Percentiles rank a stretch among this genome's conserved stretches.
These are phyloP conservation scores for Lipomyces japonicus DNA, from an alignment of 805 yeast species.

Conservation along the genomic window DNA sequence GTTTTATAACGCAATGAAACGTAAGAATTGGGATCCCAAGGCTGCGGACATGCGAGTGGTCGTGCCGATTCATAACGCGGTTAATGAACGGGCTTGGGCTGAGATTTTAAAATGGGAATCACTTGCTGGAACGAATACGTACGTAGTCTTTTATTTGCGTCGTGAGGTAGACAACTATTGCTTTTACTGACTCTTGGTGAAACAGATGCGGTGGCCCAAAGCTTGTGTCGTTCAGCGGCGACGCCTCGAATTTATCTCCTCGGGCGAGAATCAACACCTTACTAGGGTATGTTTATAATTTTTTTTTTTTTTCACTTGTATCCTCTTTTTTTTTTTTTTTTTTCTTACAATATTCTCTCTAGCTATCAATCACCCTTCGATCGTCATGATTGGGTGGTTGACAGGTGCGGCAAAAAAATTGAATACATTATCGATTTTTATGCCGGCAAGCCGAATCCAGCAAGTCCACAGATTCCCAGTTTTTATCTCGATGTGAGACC, in stretches of 20 bases:
- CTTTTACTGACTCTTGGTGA: constrained; percentile 5
- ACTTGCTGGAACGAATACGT: constrained; percentile 40
- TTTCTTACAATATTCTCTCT: background rate
- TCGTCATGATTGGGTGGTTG: constrained; percentile 90
- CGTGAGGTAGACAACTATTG: background rate
- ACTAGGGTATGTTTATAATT: constrained; percentile 46
- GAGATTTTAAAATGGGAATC: constrained; percentile 82
- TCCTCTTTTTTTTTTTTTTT: background rate
- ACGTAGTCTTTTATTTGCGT: background rate
- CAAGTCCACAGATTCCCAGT: constrained; percentile 48
- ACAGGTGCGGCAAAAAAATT: constrained; percentile 75
- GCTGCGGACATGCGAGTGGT: constrained; percentile 81
- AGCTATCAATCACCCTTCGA: constrained; percentile 75
- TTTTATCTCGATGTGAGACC: constrained; percentile 90
- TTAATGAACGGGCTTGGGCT: constrained; percentile 88
- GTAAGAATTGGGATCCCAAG: constrained; percentile 83
- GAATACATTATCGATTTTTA: constrained; percentile 95
- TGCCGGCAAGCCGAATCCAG: constrained; percentile 51
- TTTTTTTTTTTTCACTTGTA: background rate
- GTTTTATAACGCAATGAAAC: constrained; percentile 87
- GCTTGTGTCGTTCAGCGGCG: constrained; percentile 83
- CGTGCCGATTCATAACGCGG: constrained; percentile 91
- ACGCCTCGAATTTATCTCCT: constrained; percentile 79
- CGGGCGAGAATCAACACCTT: constrained; percentile 68
- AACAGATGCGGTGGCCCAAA: constrained; percentile 74